These are phyloP conservation scores for Urtica urens DNA, from an alignment of 306 rosid genomes.

Conservation along the genomic window DNA sequence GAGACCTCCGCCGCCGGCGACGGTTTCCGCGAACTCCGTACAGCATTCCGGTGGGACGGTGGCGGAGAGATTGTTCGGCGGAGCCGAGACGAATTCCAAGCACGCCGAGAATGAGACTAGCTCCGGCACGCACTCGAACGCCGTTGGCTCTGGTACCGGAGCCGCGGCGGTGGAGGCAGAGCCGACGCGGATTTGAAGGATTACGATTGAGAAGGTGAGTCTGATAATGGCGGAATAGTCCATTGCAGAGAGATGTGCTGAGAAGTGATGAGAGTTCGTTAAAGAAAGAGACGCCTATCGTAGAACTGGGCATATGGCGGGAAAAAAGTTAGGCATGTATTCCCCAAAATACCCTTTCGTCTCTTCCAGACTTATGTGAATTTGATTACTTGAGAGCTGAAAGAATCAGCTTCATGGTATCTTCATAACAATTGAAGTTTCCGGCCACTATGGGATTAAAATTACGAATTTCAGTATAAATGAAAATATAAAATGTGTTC, in stretches of 20 bases:
- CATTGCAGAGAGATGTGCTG: background rate
- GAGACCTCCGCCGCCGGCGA: constrained; percentile 8
- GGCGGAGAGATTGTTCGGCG: constrained; percentile 60
- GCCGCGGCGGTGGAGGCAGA: background rate
- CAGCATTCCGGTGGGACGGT: constrained; percentile 44
- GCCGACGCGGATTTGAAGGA: constrained; percentile 2
- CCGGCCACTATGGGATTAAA: too few species aligned
- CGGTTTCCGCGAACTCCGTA: constrained; percentile 21
- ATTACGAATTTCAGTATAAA: too few species aligned
- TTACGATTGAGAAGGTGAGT: background rate
- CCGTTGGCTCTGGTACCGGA: background rate
- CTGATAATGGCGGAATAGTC: background rate
- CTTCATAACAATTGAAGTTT: background rate
- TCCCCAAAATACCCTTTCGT: constrained; percentile 9
- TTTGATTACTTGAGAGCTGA: background rate
- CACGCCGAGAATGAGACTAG: constrained; percentile 52
- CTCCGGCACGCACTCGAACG: constrained; percentile 26
- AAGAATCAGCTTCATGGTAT: background rate
- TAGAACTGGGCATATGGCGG: constrained; percentile 5
- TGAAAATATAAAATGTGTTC: too few species aligned
- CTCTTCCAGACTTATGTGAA: too few species aligned
- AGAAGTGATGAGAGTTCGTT: constrained; percentile 3
- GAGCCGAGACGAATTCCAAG: constrained; percentile 40
- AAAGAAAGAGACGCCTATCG: background rate
- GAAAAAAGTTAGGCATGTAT: background rate